Percentiles rank a stretch among this genome's conserved stretches.
Conservation (phyloP, 83 land plant species). For the Picea engelmannii region DNA sequence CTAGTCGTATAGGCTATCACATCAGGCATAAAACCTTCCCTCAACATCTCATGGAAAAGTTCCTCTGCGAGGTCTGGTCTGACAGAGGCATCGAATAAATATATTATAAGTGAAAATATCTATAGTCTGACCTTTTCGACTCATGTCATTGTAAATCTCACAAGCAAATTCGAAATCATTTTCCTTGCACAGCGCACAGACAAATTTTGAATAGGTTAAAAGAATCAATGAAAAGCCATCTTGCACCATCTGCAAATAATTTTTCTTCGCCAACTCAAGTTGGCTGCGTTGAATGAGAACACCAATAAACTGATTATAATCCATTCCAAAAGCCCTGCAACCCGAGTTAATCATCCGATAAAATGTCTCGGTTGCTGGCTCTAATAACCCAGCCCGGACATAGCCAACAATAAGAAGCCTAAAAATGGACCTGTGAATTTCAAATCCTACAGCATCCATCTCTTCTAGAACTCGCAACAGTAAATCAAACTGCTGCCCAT, state of each 20-base stretch:
- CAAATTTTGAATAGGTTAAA: conserved; percentile 62
- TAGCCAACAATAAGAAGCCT: conserved; percentile 35
- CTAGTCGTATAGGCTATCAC: conserved; percentile 41
- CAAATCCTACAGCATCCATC: conserved; percentile 18
- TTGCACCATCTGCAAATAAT: conserved; percentile 37
- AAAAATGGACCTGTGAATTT: conserved; percentile 33
- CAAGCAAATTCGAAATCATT: conserved; percentile 33
- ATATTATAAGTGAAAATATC: conserved; percentile 61
- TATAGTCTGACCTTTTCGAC: conserved; percentile 30
- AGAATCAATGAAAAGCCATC: conserved; percentile 46
- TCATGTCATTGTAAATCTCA: conserved; percentile 40
- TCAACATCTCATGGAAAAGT: conserved; percentile 54
- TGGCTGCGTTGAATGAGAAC: conserved; percentile 34
- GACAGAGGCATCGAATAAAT: conserved; percentile 47
- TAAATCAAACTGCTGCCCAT: conserved; percentile 18
- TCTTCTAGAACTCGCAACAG: conserved; percentile 13
- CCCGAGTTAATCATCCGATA: conserved; percentile 49
- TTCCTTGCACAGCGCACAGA: conserved; percentile 43
- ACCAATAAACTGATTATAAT: conserved; percentile 58
- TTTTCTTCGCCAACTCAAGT: conserved; percentile 50
- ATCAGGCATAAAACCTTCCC: conserved; percentile 37
- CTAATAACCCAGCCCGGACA: conserved; percentile 42
- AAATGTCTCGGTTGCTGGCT: conserved; percentile 41
- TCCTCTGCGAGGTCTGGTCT: conserved; percentile 37
- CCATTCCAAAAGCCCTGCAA: conserved; percentile 44